Conservation (phyloP, 805 yeast species). For the Myxozyma neotropica region DNA sequence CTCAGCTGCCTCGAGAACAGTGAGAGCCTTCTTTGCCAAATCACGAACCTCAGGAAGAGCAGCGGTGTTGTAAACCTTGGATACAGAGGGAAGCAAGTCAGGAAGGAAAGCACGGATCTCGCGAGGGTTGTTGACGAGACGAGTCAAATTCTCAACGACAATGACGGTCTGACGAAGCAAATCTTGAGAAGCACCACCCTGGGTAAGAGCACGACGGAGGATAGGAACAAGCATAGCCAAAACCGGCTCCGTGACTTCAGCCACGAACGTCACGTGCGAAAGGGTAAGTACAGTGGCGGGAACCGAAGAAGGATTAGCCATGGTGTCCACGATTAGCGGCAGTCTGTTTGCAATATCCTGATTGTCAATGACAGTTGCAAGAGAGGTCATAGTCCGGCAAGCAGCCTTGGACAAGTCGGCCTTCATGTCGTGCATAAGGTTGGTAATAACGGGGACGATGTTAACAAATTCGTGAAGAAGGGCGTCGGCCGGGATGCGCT, state of each 20-base stretch:
- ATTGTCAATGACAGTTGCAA: constrained; percentile 84
- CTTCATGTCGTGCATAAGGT: constrained; percentile 91
- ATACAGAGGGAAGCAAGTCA: constrained; percentile 83
- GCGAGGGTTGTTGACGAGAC: constrained; percentile 89
- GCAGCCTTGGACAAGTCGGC: constrained; percentile 93
- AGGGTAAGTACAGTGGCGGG: constrained; percentile 86
- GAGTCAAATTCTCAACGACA: constrained; percentile 91
- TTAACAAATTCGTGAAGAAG: constrained; percentile 78
- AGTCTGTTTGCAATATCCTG: constrained; percentile 86
- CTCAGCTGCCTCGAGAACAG: constrained; percentile 81
- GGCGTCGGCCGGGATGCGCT: constrained; percentile 80
- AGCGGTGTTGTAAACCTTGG: constrained; percentile 84
- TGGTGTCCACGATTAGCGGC: constrained; percentile 80
- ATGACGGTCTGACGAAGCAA: constrained; percentile 95
- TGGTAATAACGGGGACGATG: constrained; percentile 82
- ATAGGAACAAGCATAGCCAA: constrained; percentile 89
- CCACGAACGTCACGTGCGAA: constrained; percentile 93
- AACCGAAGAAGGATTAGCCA: constrained; percentile 87
- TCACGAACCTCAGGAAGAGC: constrained; percentile 96
- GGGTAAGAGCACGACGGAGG: constrained; percentile 81
- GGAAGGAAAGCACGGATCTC: constrained; percentile 91
- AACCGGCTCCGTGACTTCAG: constrained; percentile 97
- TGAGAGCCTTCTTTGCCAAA: constrained; percentile 81
- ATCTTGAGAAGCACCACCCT: constrained; percentile 79
- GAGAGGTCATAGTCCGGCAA: constrained; percentile 63